phyloP scores from a whole-genome alignment of 2,329 filamentous ascomycete species.

The Lachnellula subtilissima region DNA sequence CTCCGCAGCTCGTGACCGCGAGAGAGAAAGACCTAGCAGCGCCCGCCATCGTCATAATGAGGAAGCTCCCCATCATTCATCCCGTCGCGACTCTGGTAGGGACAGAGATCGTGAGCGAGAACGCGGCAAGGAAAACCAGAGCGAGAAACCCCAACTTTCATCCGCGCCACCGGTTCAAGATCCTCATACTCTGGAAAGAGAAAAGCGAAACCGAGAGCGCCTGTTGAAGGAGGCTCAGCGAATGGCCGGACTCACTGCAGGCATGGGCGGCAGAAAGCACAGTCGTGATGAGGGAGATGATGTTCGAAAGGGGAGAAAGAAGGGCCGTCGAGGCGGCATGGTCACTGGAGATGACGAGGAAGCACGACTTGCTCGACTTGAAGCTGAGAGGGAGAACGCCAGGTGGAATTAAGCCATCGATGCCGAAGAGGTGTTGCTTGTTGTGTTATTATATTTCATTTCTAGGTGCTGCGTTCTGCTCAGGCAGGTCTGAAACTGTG shows the following conservation, averaged over 20 bases:
- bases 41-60: slow-evolving; percentile 14
- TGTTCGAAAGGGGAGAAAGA: slow-evolving; percentile 45
- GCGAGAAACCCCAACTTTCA: slow-evolving; percentile 3
- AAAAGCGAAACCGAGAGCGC: slow-evolving; percentile 60
- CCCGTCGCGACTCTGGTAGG: slow-evolving; percentile 36
- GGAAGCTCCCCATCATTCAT: slow-evolving; percentile 33
- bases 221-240: slow-evolving; percentile 65
- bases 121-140: slow-evolving; percentile 23
- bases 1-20: slow-evolving; percentile 27
- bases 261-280: slow-evolving; percentile 38
- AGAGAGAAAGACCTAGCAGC: slow-evolving; percentile 31
- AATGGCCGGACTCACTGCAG: slow-evolving; percentile 49
- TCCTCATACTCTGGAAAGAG: slow-evolving; percentile 61
- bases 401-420: slow-evolving; percentile 28
- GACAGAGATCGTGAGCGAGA: slow-evolving; percentile 43
- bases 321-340: slow-evolving; percentile 20
- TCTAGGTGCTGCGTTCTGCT: neutral
- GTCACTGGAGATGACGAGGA: slow-evolving; percentile 28
- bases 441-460: neutral
- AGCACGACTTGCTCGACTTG: slow-evolving; percentile 40
- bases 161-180: slow-evolving; percentile 18
- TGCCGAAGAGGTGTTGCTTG: neutral
- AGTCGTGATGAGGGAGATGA: slow-evolving; percentile 41
- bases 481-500: no score
- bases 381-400: slow-evolving; percentile 53